These are phyloP conservation scores for Cylindrotheca closterium DNA, from an alignment of 108 stramenopile species.

Conservation along the genomic window DNA sequence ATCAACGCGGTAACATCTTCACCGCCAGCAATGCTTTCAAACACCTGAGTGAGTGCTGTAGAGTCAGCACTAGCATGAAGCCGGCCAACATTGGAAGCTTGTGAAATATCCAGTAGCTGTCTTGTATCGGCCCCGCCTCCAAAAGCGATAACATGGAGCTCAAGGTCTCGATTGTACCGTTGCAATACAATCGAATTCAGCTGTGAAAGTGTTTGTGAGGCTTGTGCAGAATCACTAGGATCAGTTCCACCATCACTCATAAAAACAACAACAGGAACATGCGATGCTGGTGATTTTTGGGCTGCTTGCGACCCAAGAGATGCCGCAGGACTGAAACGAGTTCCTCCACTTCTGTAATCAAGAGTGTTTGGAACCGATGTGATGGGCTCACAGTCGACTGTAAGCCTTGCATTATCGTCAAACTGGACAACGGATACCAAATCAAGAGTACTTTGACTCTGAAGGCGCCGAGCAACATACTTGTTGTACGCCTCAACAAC, in stretches of 20 bases:
- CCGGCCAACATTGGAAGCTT: constrained; percentile 37
- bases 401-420: constrained; percentile 18
- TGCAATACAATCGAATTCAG: constrained; percentile 24
- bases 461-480: constrained; percentile 34
- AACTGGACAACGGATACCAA: constrained; percentile 63
- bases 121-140: constrained; percentile 28
- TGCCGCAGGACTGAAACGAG: constrained; percentile 50
- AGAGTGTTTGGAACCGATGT: constrained; percentile 27
- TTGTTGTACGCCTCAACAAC: constrained; percentile 51
- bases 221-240: constrained; percentile 33
- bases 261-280: constrained; percentile 50
- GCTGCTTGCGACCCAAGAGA: constrained; percentile 28
- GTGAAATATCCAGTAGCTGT: constrained; percentile 46
- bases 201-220: constrained; percentile 39
- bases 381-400: constrained; percentile 24
- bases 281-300: constrained; percentile 31
- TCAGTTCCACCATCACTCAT: constrained; percentile 60
- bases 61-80: constrained; percentile 45
- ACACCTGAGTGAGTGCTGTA: constrained; percentile 42
- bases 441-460: constrained; percentile 48
- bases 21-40: constrained; percentile 44
- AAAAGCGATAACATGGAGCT: constrained; percentile 67
- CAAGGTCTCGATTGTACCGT: constrained; percentile 33
- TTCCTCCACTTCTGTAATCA: constrained; percentile 30
- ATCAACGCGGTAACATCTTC: constrained; percentile 40